These are phyloP conservation scores for Diplosphaera chodatii DNA, from an alignment of 139 green algal genomes.

Conservation along the genomic window DNA sequence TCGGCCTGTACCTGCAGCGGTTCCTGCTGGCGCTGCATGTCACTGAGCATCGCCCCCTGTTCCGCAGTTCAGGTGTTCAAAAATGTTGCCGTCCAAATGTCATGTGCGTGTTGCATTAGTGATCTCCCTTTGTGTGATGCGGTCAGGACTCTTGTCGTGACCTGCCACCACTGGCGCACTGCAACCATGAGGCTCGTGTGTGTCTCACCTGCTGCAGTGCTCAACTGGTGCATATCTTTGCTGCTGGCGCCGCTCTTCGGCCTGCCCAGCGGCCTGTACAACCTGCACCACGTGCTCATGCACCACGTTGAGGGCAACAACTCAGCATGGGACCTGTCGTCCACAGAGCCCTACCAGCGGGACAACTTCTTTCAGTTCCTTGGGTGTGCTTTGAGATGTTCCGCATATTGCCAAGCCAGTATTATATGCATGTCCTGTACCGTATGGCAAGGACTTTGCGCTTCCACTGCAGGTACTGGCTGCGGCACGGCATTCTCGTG, in stretches of 20 bases:
- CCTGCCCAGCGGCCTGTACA: conserved; percentile 70
- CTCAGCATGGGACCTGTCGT: conserved; percentile 50
- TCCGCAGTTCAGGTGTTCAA: conserved; percentile 31
- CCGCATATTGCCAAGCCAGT: not conserved
- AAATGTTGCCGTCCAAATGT: conserved; percentile 64
- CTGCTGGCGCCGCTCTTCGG: conserved; percentile 61
- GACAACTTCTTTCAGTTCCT: conserved; percentile 66
- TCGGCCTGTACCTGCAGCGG: conserved; percentile 61
- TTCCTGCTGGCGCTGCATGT: conserved; percentile 74
- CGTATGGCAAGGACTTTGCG: not conserved
- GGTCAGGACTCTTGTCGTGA: not conserved
- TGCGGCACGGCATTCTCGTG: conserved; percentile 41
- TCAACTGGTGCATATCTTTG: conserved; percentile 46
- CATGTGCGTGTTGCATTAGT: conserved; percentile 25
- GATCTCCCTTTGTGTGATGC: too few species aligned
- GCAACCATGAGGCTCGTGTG: too few species aligned
- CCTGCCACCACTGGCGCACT: not conserved
- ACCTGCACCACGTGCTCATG: conserved; percentile 81
- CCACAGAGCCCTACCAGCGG: conserved; percentile 75
- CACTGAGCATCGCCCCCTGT: conserved; percentile 59
- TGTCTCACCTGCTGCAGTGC: not conserved
- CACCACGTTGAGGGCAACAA: conserved; percentile 65
- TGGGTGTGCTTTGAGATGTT: conserved; percentile 16
- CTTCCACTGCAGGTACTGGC: conserved; percentile 58
- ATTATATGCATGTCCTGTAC: not conserved